Evolutionary conservation across 2,329 filamentous ascomycete species (phyloP).

Genomic region (Rhexocercosporidium sp.): DNA sequence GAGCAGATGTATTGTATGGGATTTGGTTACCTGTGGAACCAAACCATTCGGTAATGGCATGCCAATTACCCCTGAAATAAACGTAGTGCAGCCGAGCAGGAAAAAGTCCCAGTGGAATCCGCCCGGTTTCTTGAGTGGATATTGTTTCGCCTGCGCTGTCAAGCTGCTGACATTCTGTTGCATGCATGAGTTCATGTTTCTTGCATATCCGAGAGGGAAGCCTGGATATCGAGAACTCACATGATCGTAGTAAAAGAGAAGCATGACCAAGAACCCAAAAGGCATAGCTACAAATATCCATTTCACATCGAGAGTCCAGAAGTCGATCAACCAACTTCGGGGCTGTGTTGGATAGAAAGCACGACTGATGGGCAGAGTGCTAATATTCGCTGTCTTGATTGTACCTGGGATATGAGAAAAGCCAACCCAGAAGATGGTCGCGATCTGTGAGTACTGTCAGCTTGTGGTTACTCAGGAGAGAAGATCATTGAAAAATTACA

Average conservation of each 20-base stretch:
- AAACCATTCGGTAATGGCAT: slow-evolving; percentile 63
- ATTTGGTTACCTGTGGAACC: slow-evolving; percentile 50
- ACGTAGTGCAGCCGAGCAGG: slow-evolving; percentile 59
- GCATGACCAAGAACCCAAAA: slow-evolving; percentile 57
- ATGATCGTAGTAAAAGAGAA: slow-evolving; percentile 63
- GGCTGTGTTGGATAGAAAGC: slow-evolving; percentile 31
- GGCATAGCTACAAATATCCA: slow-evolving; percentile 59
- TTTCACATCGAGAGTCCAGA: slow-evolving; percentile 56
- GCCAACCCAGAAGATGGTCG: slow-evolving; percentile 18
- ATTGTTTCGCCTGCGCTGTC: slow-evolving; percentile 60
- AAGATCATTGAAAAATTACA: background rate
- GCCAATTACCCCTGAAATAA: slow-evolving; percentile 55
- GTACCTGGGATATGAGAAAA: slow-evolving; percentile 18
- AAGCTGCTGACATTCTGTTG: slow-evolving; percentile 56
- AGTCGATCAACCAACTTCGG: slow-evolving; percentile 55
- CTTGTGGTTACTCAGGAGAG: background rate
- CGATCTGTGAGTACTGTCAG: background rate
- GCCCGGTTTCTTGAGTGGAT: slow-evolving; percentile 60
- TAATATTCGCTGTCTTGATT: slow-evolving; percentile 13
- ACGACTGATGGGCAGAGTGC: slow-evolving; percentile 15
- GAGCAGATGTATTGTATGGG: background rate
- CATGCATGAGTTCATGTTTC: background rate
- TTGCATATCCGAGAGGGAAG: too few species aligned
- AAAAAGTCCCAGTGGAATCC: slow-evolving; percentile 61
- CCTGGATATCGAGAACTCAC: slow-evolving; percentile 32